phyloP scores from a whole-genome alignment of 306 rosid species.

The Vicia sativa region DNA sequence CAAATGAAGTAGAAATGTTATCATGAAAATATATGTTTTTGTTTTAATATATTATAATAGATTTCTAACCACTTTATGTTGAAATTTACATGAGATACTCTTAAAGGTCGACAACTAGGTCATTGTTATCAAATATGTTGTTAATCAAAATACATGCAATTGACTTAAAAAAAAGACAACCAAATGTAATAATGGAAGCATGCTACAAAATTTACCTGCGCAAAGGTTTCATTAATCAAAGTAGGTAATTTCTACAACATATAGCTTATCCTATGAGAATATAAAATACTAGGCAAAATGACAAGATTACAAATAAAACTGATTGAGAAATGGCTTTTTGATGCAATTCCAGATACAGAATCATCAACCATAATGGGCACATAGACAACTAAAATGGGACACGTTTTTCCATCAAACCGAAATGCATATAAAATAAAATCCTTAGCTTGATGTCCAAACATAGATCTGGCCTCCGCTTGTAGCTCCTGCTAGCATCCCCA shows the following conservation, averaged over 20 bases:
- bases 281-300: background rate
- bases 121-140: too few relatives aligned
- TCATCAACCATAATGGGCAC: too few relatives aligned
- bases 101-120: too few relatives aligned
- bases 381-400: slow-evolving; percentile 1
- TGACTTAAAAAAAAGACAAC: background rate
- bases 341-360: too few relatives aligned
- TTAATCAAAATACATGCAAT: background rate
- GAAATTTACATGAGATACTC: too few relatives aligned
- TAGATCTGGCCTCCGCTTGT: slow-evolving; percentile 60
- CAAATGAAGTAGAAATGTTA: too few relatives aligned
- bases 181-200: background rate
- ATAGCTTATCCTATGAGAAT: background rate
- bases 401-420: background rate
- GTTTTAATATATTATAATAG: too few relatives aligned
- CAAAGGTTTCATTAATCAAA: background rate
- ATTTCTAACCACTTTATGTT: too few relatives aligned
- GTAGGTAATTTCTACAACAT: background rate
- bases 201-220: background rate
- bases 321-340: background rate
- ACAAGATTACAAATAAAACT: background rate
- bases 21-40: too few relatives aligned
- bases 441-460: slow-evolving; percentile 48
- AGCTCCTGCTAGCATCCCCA: slow-evolving; percentile 57
- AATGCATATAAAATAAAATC: background rate